phyloP scores from a whole-genome alignment of 129 eudicot species.

The Saposhnikovia divaricata region DNA sequence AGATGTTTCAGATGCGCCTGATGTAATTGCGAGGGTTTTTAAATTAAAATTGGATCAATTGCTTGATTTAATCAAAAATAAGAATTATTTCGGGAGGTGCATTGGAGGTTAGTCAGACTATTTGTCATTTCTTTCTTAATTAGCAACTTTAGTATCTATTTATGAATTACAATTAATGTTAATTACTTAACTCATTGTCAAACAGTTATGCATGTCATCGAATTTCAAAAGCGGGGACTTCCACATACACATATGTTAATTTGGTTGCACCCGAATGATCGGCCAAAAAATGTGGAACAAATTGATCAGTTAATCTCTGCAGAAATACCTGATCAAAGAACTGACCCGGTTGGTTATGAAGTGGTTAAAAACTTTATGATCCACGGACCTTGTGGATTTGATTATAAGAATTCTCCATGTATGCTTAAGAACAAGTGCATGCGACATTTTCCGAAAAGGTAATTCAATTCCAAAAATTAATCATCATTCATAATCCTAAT shows the following conservation, averaged over 20 bases:
- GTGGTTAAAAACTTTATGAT: background rate
- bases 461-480: background rate
- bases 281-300: background rate
- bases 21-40: background rate
- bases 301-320: background rate
- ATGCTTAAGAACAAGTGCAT: background rate
- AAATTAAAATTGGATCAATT: background rate
- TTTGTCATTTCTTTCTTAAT: too few species aligned
- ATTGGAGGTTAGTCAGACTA: background rate
- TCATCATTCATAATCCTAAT: too few species aligned
- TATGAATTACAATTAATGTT: too few species aligned
- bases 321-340: background rate
- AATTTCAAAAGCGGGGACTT: background rate
- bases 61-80: background rate
- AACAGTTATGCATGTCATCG: background rate
- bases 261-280: background rate
- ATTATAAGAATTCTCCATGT: background rate
- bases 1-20: background rate
- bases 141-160: too few species aligned
- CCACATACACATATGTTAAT: background rate
- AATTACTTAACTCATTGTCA: too few species aligned
- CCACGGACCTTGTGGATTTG: background rate
- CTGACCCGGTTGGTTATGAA: background rate
- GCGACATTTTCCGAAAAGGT: background rate
- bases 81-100: background rate